Conservation (phyloP, 2,329 filamentous ascomycete species). For the Cladosporium sp. region DNA sequence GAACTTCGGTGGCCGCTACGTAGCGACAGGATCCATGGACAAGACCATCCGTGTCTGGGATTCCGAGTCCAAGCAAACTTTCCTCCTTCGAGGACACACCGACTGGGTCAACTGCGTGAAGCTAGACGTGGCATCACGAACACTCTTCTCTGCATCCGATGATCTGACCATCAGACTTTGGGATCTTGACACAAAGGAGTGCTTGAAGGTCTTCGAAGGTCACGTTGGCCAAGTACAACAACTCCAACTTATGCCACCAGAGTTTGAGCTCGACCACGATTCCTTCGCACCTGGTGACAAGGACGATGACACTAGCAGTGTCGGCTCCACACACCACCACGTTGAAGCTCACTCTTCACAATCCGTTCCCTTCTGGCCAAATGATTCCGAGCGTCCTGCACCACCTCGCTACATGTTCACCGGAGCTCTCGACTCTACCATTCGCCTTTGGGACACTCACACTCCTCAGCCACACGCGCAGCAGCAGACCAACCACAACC, state of each 20-base stretch:
- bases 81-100: constrained; percentile 75
- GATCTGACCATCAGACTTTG: constrained; percentile 89
- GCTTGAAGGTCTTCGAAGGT: constrained; percentile 76
- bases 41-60: constrained; percentile 91
- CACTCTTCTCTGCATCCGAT: constrained; percentile 89
- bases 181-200: constrained; percentile 83
- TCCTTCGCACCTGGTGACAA: constrained; percentile 57
- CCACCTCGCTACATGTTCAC: constrained; percentile 92
- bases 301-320: constrained; percentile 40
- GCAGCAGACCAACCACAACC: constrained; percentile 16
- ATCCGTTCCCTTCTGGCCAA: constrained; percentile 56
- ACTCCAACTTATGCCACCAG: constrained; percentile 76
- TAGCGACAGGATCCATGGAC: constrained; percentile 89
- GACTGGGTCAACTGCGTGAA: constrained; percentile 98
- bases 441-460: constrained; percentile 84
- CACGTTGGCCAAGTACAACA: constrained; percentile 97
- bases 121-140: constrained; percentile 70
- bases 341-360: constrained; percentile 17
- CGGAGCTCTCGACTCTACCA: constrained; percentile 84
- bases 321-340: constrained; percentile 29
- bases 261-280: constrained; percentile 84
- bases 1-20: constrained; percentile 79
- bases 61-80: constrained; percentile 79
- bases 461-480: constrained; percentile 22
- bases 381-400: constrained; percentile 63